Evolutionary conservation across 2,329 filamentous ascomycete species (phyloP).

Genomic region (Botrytis medusae): DNA sequence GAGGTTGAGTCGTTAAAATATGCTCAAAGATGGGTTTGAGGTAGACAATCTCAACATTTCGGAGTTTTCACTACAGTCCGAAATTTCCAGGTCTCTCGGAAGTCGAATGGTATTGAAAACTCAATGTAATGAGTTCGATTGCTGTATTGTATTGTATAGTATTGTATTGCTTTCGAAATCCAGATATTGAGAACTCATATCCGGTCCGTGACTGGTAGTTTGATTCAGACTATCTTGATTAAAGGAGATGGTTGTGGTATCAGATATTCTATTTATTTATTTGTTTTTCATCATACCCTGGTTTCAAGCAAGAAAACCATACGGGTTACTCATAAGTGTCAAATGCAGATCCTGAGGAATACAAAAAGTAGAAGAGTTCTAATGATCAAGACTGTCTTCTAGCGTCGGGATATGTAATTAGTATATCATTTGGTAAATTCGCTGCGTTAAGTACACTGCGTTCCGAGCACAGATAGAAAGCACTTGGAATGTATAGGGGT

Average conservation of each 20-base stretch:
- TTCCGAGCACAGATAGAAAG: not conserved
- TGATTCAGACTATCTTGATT: not conserved
- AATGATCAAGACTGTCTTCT: not conserved
- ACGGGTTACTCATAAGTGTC: not conserved
- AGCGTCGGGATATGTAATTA: not conserved
- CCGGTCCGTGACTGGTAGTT: not conserved
- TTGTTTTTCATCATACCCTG: accelerated
- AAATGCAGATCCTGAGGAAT: not conserved
- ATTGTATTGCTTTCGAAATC: not conserved
- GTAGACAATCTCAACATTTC: too few species aligned
- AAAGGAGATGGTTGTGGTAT: not conserved
- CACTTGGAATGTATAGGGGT: too few species aligned
- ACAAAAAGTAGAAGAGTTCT: not conserved
- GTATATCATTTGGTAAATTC: not conserved
- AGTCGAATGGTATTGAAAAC: too few species aligned
- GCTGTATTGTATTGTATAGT: not conserved
- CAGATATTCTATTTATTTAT: not conserved
- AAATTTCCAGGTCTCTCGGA: not conserved
- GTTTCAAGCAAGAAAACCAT: not conserved
- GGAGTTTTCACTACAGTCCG: too few species aligned
- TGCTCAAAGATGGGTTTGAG: not conserved
- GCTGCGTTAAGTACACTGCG: not conserved
- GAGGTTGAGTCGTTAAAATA: too few species aligned
- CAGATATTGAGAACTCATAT: too few species aligned
- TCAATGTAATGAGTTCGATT: too few species aligned